Percentiles rank a stretch among this genome's conserved stretches.
Conservation (phyloP, 1,284 basidiomycete species). For the Moesziomyces aphidis region DNA sequence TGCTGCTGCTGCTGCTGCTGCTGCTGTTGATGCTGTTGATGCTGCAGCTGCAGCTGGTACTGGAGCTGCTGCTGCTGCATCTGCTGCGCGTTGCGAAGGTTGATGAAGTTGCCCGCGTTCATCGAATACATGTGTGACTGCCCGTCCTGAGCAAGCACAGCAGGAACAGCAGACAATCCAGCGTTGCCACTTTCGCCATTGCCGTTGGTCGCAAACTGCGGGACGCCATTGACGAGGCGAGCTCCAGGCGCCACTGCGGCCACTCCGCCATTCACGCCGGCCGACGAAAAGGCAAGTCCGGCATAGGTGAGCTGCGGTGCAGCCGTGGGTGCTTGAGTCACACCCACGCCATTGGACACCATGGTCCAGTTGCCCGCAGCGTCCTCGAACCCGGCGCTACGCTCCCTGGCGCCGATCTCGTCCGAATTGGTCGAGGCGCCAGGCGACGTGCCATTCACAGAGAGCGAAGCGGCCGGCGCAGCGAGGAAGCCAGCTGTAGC, state of each 20-base stretch:
- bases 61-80: slow-evolving; percentile 25
- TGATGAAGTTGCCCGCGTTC: slow-evolving; percentile 23
- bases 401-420: slow-evolving; percentile 16
- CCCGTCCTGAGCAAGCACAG: slow-evolving; percentile 17
- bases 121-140: slow-evolving; percentile 27
- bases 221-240: slow-evolving; percentile 6
- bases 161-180: slow-evolving; percentile 5
- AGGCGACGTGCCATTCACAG: slow-evolving; percentile 24
- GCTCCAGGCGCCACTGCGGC: slow-evolving; percentile 11
- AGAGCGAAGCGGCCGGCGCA: slow-evolving; percentile 7
- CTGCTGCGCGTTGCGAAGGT: slow-evolving; percentile 39
- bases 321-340: not conserved
- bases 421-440: slow-evolving; percentile 31
- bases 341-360: not conserved
- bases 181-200: not conserved
- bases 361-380: slow-evolving; percentile 23
- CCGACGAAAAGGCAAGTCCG: slow-evolving; percentile 29
- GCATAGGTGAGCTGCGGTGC: slow-evolving; percentile 27
- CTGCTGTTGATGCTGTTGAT: slow-evolving; percentile 13
- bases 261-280: slow-evolving; percentile 13
- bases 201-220: slow-evolving; percentile 8
- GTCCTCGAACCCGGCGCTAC: slow-evolving; percentile 17
- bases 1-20: slow-evolving; percentile 28
- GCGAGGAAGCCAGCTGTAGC: slow-evolving; percentile 13
- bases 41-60: slow-evolving; percentile 23